Conservation (phyloP, 2,329 filamentous ascomycete genomes). For the Ophiosphaerella herpotricha region DNA sequence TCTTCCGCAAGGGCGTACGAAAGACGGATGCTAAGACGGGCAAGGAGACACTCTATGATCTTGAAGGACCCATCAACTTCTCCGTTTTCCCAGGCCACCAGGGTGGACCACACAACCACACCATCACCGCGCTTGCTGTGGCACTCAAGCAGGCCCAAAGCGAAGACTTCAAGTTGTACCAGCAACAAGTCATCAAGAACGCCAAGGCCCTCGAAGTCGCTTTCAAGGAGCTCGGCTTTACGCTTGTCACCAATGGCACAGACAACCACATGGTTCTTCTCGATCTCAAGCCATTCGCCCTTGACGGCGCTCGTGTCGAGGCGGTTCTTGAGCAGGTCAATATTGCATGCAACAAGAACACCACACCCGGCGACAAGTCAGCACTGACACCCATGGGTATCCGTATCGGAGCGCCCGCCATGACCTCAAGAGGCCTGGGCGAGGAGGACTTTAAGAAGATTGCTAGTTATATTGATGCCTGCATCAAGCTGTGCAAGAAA, state of each 20-base stretch:
- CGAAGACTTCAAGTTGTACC: slow-evolving; percentile 89
- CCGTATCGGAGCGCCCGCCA: slow-evolving; percentile 92
- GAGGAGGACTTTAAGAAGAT: slow-evolving; percentile 83
- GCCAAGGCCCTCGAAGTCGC: slow-evolving; percentile 86
- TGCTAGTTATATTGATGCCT: slow-evolving; percentile 83
- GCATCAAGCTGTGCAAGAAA: slow-evolving; percentile 88
- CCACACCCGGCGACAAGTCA: slow-evolving; percentile 91
- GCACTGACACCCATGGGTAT: slow-evolving; percentile 92
- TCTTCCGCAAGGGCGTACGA: slow-evolving; percentile 92
- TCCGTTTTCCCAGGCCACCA: slow-evolving; percentile 99
- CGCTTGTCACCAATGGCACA: slow-evolving; percentile 89
- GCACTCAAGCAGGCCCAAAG: slow-evolving; percentile 91
- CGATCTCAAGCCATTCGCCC: slow-evolving; percentile 83
- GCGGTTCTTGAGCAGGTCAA: slow-evolving; percentile 88
- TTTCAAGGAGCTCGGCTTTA: slow-evolving; percentile 69
- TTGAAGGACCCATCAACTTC: slow-evolving; percentile 90
- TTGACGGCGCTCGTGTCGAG: slow-evolving; percentile 90
- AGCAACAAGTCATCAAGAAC: slow-evolving; percentile 86
- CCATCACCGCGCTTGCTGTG: slow-evolving; percentile 92
- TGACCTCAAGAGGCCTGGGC: slow-evolving; percentile 94
- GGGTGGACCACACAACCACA: slow-evolving; percentile 98
- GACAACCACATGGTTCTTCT: slow-evolving; percentile 96
- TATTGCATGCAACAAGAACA: slow-evolving; percentile 99
- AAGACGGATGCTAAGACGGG: slow-evolving; percentile 83
- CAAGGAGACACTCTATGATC: slow-evolving; percentile 83